phyloP scores from a whole-genome alignment of 768 basidiomycete species.

The Leccinum disarticulatum region DNA sequence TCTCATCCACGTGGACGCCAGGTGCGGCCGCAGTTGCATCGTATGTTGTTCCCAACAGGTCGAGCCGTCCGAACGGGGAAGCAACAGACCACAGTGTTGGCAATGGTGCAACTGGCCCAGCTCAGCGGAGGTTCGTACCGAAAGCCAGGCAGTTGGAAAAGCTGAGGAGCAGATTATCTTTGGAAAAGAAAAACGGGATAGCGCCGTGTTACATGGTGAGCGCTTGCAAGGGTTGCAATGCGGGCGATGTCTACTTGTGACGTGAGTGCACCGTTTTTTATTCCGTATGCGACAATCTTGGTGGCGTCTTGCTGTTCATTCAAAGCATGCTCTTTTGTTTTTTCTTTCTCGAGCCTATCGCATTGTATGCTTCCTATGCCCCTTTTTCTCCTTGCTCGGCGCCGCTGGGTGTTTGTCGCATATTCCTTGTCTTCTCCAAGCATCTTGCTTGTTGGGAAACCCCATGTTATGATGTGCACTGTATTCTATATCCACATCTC shows the following conservation, averaged over 20 bases:
- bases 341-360: constrained; percentile 5
- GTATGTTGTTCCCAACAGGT: constrained; percentile 21
- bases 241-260: constrained; percentile 28
- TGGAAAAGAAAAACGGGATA: constrained; percentile 28
- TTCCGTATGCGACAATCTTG: constrained; percentile 3
- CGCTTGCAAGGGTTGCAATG: constrained; percentile 32
- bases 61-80: constrained; percentile 11
- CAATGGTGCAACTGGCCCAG: constrained; percentile 10
- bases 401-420: constrained; percentile 15
- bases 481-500: constrained; percentile 27
- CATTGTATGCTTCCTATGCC: constrained; percentile 25
- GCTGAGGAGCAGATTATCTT: constrained; percentile 54
- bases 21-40: constrained; percentile 35
- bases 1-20: constrained; percentile 54
- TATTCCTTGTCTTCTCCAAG: constrained; percentile 18
- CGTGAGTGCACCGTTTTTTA: constrained; percentile 16
- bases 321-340: constrained; percentile 5
- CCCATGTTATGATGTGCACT: constrained; percentile 22
- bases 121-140: constrained; percentile 48
- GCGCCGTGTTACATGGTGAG: constrained; percentile 23
- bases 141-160: constrained; percentile 67
- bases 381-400: constrained; percentile 6
- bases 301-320: constrained; percentile 9
- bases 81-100: constrained; percentile 11
- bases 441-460: constrained; percentile 8